phyloP scores from a whole-genome alignment of 2,329 filamentous ascomycete genomes.

The Fusarium siculi region DNA sequence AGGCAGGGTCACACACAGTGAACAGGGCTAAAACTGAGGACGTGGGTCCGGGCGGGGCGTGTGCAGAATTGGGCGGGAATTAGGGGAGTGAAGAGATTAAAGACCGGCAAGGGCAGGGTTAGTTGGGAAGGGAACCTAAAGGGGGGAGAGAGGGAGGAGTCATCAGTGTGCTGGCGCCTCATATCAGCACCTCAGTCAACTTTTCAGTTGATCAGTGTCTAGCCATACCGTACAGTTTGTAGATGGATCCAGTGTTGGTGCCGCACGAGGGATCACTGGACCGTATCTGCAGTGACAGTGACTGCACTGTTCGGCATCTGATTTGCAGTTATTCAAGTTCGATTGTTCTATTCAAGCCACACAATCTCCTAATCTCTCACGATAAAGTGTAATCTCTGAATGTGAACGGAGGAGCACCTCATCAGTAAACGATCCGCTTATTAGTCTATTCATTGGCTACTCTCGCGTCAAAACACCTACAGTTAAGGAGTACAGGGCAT shows the following conservation, averaged over 20 bases:
- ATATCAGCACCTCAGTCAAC: not conserved
- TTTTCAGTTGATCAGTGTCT: not conserved
- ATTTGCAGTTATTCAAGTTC: not conserved
- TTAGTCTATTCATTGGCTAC: conserved; percentile 22
- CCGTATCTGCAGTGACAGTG: not conserved
- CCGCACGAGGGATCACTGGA: not conserved
- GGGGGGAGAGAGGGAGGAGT: not conserved
- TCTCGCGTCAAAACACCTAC: conserved; percentile 29
- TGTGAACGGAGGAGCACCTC: not conserved
- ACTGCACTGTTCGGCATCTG: not conserved
- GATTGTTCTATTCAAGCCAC: not conserved
- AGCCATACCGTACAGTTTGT: not conserved
- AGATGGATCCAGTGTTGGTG: not conserved
- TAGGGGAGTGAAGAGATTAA: conserved; percentile 36
- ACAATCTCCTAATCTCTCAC: not conserved
- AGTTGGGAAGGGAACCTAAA: conserved; percentile 1
- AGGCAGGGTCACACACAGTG: conserved; percentile 23
- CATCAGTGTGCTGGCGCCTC: not conserved
- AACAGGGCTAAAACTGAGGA: conserved; percentile 21
- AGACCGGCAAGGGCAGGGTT: conserved; percentile 3
- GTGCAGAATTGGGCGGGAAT: conserved; percentile 32
- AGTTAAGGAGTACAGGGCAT: conserved; percentile 18
- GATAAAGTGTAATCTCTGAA: not conserved
- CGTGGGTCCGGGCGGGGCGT: conserved; percentile 30
- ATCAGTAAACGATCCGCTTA: conserved; percentile 18